phyloP scores from a whole-genome alignment of 495 filamentous ascomycete genomes.

The Annulohypoxylon bovei region DNA sequence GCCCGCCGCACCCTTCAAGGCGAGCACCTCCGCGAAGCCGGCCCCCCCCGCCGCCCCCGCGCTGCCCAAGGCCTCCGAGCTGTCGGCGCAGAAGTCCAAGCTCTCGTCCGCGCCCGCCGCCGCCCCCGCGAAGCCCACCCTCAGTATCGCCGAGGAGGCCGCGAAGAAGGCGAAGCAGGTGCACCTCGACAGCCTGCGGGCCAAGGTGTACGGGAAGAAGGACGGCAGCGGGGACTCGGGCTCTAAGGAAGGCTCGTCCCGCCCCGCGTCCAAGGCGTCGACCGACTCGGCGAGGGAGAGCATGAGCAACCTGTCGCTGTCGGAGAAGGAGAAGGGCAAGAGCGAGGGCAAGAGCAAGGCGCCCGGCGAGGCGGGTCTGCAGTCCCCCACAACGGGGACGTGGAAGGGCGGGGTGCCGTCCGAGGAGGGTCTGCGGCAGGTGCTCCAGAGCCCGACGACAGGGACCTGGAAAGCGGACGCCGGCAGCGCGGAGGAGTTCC shows the following conservation, averaged over 20 bases:
- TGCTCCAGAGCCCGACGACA: constrained; percentile 57
- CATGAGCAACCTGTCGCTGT: constrained; percentile 23
- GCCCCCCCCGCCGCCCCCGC: not conserved
- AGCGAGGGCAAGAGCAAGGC: not conserved
- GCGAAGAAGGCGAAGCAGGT: constrained; percentile 69
- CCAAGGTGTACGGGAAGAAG: constrained; percentile 52
- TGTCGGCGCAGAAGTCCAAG: constrained; percentile 11
- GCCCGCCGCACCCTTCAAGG: constrained; percentile 41
- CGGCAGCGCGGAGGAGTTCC: constrained; percentile 45
- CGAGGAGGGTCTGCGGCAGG: constrained; percentile 21
- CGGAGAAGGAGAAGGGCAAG: not conserved
- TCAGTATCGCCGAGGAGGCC: constrained; percentile 74
- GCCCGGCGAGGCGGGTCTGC: constrained; percentile 38
- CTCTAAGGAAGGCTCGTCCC: constrained; percentile 6
- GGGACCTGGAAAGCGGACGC: constrained; percentile 58
- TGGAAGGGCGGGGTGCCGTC: constrained; percentile 41
- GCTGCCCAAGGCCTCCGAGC: not conserved
- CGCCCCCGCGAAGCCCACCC: constrained; percentile 57
- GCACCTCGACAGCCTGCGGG: constrained; percentile 54
- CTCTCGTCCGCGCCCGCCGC: constrained; percentile 36
- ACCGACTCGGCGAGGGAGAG: constrained; percentile 11
- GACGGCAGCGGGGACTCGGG: constrained; percentile 22
- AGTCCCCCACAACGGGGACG: constrained; percentile 51
- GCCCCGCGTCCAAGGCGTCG: not conserved
- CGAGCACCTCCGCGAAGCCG: constrained; percentile 27